Evolutionary conservation across 1,284 basidiomycete genomes (phyloP), one percentile per base, ranked within the genome.

Genomic region (Mycena citricolor): DNA sequence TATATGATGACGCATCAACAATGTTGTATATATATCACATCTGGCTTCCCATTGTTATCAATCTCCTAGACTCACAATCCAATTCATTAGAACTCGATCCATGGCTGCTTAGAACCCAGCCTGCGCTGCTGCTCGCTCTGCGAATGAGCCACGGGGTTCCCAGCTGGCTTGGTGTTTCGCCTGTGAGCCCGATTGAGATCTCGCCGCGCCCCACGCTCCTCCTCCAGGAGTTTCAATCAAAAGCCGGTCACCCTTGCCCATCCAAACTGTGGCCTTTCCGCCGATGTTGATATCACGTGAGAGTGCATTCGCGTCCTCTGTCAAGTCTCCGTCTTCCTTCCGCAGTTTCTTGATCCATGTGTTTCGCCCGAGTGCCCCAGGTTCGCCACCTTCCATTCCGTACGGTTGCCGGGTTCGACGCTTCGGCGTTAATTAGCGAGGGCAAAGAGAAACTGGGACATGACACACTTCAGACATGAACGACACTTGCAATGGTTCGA

Each of bases 211-310:
- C 90, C 90, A 97, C 1, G 84, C 94, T 3, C 94, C 94, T 5
- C 90, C 94, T 2, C 94, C 94, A 1, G 94, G 94, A 3, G 94
- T 97, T 64, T 93, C 82, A 45, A 97, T 84, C 44, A 88, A 55
- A 45, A 95, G 67, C 32, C 76, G 69, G 63, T 97, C 93, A 2
- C 89, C 86, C 56, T 85, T 86, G 36, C 86, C 89, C 82, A 94
- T 92, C 65, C 79, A 80, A 32, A 94, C 79, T 1, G 89, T 91
- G 32, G 86, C 88, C 64, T 97, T 97, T 7, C 94, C 92, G 14
- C 94, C 93, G 30, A 97, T 81, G 60, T 94, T 97, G 59, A 97
- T 86, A 24, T 79, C 70, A 16, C 92, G 74, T 14, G 76, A 67
- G 21, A 55, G 31, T 10, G 57, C 48, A 12, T 57, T 57, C 26